Base-by-base conservation (phyloP, 441 rosid genomes). In the Eugenia klotzschiana region DNA sequence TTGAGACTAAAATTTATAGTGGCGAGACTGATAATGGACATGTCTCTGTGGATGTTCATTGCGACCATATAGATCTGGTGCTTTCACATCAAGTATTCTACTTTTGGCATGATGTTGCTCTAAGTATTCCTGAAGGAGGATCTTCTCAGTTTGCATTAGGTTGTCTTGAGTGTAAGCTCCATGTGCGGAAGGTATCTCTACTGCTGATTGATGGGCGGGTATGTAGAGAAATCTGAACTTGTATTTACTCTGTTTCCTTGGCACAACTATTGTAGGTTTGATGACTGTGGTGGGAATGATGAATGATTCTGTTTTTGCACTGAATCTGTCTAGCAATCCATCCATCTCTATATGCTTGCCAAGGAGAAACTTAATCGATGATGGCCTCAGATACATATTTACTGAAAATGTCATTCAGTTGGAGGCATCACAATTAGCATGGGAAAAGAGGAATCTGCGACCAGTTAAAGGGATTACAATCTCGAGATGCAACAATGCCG, bases 161-260 rank as follows among this genome's bases (percentile, higher is more conserved):
- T 86, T 82, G 86, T 60, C 55, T 93, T 82, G 89, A 89, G 84
- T 81, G 92, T 50, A 89, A 89, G 82, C 74, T 94, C 82, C 92
- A 90, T 87, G 84, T 91, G 25, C 93, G 91, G 90, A 93, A 94
- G 86, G 86, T 85, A 56, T 94, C 98, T 81, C 87, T 95, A 84
- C 92, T 94, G 82, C 88, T 95, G 82, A 93, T 97, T 87, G 99
- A 95, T 90, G 98, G 95, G 90, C 92, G 94, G 98, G 99, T 97
- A 94, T 29, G 88, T 82, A 73, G 43, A 23, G 22, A 64, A 60
- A 64, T 64, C 77, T 51, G 81, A 50, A 50, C 58, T 80, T 51
- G 14, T 51, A 46, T 26, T 27, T 80, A n/a, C 80, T 79, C 54
- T 50, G 29, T 79, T 79, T 51, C 54, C 23, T 54, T 15, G 43